Percentiles rank a stretch among this genome's conserved stretches.
These are phyloP conservation scores for Globisporangium parvum DNA, from an alignment of 352 stramenopile species.

Conservation along the genomic window DNA sequence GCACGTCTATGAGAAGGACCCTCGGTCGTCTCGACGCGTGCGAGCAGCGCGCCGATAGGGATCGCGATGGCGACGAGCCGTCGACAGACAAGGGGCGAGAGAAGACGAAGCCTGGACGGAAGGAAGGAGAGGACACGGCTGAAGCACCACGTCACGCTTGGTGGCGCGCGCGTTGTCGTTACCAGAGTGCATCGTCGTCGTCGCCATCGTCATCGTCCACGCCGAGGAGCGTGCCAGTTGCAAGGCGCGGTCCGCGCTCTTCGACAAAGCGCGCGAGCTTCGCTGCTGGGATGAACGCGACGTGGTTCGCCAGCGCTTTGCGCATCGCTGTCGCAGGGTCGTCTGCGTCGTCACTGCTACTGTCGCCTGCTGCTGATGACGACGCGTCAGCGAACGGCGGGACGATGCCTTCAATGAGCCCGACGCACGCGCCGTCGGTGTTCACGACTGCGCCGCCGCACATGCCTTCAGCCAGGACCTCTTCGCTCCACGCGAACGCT, in stretches of 20 bases:
- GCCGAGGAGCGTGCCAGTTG: slow-evolving; percentile 31
- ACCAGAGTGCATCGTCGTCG: slow-evolving; percentile 14
- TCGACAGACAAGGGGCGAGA: too few relatives aligned
- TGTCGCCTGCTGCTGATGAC: slow-evolving; percentile 11
- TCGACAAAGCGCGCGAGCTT: slow-evolving; percentile 48
- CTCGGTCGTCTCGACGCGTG: too few relatives aligned
- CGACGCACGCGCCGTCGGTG: slow-evolving; percentile 37
- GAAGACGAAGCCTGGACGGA: too few relatives aligned
- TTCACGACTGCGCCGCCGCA: slow-evolving; percentile 65
- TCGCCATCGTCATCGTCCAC: slow-evolving; percentile 12
- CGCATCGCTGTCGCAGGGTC: slow-evolving; percentile 37
- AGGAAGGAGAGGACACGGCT: too few relatives aligned
- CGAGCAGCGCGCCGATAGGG: too few relatives aligned
- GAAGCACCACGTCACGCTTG: too few relatives aligned
- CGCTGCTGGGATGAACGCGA: slow-evolving; percentile 52
- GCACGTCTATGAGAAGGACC: too few relatives aligned
- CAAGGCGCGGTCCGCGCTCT: slow-evolving; percentile 20
- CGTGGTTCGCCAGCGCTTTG: slow-evolving; percentile 60
- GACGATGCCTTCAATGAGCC: slow-evolving; percentile 77
- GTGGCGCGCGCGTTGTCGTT: background rate
- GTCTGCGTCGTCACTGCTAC: slow-evolving; percentile 19
- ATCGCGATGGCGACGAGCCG: too few relatives aligned
- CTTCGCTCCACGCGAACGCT: slow-evolving; percentile 67
- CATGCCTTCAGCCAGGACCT: slow-evolving; percentile 78
- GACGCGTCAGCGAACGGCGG: slow-evolving; percentile 27